Evolutionary conservation across 371 early-diverging fungal genomes (phyloP).

Genomic region (Mortierella sp.): DNA sequence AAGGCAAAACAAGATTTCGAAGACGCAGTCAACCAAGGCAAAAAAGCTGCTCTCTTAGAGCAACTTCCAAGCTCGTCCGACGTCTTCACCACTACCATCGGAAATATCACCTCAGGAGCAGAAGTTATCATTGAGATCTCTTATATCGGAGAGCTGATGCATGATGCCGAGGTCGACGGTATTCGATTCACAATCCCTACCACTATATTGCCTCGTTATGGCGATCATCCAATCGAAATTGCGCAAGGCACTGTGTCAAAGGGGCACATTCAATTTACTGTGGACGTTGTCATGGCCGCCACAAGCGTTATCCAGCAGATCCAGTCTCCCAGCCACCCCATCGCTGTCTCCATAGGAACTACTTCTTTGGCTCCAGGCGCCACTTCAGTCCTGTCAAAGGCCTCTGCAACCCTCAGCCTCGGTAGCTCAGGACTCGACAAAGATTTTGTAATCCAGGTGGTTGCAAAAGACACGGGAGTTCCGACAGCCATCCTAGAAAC

Average conservation of each 20-base stretch:
- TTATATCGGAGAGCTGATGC: conserved; percentile 58
- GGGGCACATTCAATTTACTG: conserved; percentile 7
- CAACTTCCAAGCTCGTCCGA: conserved; percentile 20
- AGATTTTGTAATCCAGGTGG: conserved; percentile 54
- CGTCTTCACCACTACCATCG: conserved; percentile 26
- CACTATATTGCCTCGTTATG: conserved; percentile 57
- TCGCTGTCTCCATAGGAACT: conserved; percentile 34
- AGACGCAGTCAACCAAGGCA: conserved; percentile 20
- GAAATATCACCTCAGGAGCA: conserved; percentile 21
- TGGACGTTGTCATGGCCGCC: conserved; percentile 20
- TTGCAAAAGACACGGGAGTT: conserved; percentile 38
- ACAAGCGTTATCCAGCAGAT: conserved; percentile 17
- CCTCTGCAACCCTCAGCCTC: conserved; percentile 24
- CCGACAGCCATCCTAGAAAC: conserved; percentile 57
- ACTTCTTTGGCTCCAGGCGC: conserved; percentile 25
- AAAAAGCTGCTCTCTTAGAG: conserved; percentile 20
- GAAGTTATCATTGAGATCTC: conserved; percentile 55
- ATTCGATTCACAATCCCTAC: conserved; percentile 61
- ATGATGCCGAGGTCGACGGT: conserved; percentile 59
- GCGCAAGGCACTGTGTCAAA: background rate
- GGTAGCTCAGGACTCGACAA: conserved; percentile 24
- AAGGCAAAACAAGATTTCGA: conserved; percentile 18
- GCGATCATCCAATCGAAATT: conserved; percentile 16
- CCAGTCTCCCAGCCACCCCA: conserved; percentile 28
- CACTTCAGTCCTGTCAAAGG: conserved; percentile 22